Percentiles rank a stretch among this genome's conserved stretches.
Evolutionary conservation across 192 early-diverging fungal species (phyloP).

Genomic region (Podila clonocystis): DNA sequence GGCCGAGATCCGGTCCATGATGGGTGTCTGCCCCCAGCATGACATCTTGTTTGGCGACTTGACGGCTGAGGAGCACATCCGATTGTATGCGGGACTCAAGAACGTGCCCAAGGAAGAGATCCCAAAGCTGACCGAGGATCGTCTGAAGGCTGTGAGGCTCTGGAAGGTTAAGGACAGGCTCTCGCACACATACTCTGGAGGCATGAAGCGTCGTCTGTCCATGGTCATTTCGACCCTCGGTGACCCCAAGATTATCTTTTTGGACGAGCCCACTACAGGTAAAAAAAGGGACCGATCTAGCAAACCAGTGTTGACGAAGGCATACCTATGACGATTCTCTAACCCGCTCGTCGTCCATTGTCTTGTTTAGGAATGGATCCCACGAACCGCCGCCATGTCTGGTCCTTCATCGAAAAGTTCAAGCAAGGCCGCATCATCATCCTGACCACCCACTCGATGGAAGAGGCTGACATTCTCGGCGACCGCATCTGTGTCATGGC

Average conservation of each 20-base stretch:
- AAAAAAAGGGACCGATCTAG: background rate
- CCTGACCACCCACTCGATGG: constrained; percentile 80
- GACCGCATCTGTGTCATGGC: constrained; percentile 76
- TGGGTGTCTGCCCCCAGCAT: constrained; percentile 84
- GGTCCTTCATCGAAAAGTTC: constrained; percentile 82
- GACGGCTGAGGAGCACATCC: constrained; percentile 78
- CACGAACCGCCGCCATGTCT: constrained; percentile 80
- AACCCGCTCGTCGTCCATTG: background rate
- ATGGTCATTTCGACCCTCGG: constrained; percentile 79
- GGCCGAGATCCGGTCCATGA: constrained; percentile 70
- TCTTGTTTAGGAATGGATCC: constrained; percentile 76
- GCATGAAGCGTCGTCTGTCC: constrained; percentile 80
- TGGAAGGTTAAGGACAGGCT: constrained; percentile 71
- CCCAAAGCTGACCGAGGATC: constrained; percentile 66
- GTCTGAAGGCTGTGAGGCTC: constrained; percentile 73
- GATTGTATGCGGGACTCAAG: constrained; percentile 80
- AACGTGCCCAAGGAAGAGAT: constrained; percentile 66
- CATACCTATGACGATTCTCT: background rate
- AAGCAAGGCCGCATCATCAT: constrained; percentile 77
- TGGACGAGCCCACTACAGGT: constrained; percentile 73
- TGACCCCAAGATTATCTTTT: constrained; percentile 72
- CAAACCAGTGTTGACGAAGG: background rate
- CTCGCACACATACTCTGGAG: constrained; percentile 76
- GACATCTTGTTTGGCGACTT: constrained; percentile 82
- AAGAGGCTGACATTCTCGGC: constrained; percentile 71